These are phyloP conservation scores for Bondarzewia mesenterica DNA, from an alignment of 1,284 basidiomycete genomes.

Conservation along the genomic window DNA sequence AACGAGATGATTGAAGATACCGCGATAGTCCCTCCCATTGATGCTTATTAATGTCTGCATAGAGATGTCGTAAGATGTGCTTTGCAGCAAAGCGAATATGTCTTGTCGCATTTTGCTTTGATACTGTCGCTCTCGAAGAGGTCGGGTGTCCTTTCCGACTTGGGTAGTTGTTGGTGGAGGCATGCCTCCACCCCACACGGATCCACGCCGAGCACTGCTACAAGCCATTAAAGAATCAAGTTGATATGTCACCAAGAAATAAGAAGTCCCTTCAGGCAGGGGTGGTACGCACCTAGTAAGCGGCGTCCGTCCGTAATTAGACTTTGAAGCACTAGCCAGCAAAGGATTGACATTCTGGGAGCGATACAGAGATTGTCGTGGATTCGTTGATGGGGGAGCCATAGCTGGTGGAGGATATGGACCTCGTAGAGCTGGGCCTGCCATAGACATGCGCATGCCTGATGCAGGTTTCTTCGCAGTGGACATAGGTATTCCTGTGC, in stretches of 20 bases:
- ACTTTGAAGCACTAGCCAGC: conserved; percentile 61
- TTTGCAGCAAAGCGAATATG: conserved; percentile 59
- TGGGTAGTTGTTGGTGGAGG: conserved; percentile 40
- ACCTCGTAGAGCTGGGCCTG: conserved; percentile 53
- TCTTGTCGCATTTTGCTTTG: conserved; percentile 71
- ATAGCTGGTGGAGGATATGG: conserved; percentile 37
- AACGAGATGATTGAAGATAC: conserved; percentile 75
- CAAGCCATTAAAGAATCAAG: conserved; percentile 12
- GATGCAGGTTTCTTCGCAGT: conserved; percentile 56
- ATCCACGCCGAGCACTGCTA: conserved; percentile 59
- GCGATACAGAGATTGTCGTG: conserved; percentile 56
- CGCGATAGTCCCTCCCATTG: conserved; percentile 75
- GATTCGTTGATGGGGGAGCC: conserved; percentile 36
- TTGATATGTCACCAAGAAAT: neutral
- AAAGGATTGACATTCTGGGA: conserved; percentile 61
- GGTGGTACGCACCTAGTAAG: conserved; percentile 49
- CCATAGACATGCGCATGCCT: conserved; percentile 58
- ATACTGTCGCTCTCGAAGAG: conserved; percentile 64
- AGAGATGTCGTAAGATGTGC: conserved; percentile 55
- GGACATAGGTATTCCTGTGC: conserved; percentile 40
- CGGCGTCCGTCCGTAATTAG: conserved; percentile 67
- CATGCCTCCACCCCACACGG: conserved; percentile 49
- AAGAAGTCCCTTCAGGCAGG: neutral
- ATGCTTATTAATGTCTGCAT: conserved; percentile 63
- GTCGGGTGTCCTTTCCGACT: conserved; percentile 59